Percentiles rank a stretch among this genome's conserved stretches.
phyloP scores from a whole-genome alignment of 2,329 filamentous ascomycete genomes.

The Rugonectria rugulosa region DNA sequence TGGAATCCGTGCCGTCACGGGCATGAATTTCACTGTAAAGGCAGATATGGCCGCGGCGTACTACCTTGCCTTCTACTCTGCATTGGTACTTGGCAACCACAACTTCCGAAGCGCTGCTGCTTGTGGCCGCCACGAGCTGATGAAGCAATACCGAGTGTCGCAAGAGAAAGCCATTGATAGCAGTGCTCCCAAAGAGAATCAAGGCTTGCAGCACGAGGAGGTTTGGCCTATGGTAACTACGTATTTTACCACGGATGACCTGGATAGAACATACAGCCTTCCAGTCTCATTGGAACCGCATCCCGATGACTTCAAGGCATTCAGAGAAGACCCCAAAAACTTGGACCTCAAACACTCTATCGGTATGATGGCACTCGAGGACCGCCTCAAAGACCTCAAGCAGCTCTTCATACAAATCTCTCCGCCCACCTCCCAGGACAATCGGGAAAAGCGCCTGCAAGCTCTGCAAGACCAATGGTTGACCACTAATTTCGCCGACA shows the following conservation, averaged over 20 bases:
- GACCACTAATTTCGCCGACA: conserved; percentile 4
- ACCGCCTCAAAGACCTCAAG: no score
- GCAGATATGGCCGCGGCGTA: not conserved
- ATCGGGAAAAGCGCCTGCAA: not conserved
- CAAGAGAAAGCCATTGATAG: not conserved
- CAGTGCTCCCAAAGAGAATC: not conserved
- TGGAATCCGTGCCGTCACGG: conserved; percentile 1
- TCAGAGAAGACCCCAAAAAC: no score
- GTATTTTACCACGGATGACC: not conserved
- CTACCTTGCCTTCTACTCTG: conserved; percentile 1
- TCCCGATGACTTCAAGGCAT: no score
- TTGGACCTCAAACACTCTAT: no score
- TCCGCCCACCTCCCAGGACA: not conserved
- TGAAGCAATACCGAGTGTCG: not conserved
- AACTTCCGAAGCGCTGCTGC: conserved; percentile 3
- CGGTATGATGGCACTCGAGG: no score
- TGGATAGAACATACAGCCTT: not conserved
- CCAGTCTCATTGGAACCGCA: no score
- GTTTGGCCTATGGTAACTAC: not conserved
- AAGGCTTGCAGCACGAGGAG: not conserved
- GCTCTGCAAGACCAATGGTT: conserved; percentile 4
- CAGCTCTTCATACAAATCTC: not conserved
- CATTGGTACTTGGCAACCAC: not conserved
- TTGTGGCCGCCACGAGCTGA: not conserved
- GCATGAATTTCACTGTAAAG: conserved; percentile 6